Conservation (phyloP, 2,329 filamentous ascomycete genomes). For the Microdochium nivale region DNA sequence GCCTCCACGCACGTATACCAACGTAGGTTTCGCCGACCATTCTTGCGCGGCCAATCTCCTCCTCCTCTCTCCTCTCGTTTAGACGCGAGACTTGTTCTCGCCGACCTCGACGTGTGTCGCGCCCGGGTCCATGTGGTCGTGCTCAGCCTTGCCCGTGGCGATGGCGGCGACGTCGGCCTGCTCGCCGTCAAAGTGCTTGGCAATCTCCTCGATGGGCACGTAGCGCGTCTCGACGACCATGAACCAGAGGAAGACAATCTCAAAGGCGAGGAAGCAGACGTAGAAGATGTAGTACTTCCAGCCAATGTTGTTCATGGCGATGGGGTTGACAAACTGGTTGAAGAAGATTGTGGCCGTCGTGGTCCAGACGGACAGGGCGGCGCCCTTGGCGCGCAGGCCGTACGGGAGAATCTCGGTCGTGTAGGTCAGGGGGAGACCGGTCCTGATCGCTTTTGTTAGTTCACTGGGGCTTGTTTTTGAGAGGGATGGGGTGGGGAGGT, state of each 20-base stretch:
- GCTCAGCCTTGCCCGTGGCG: background rate
- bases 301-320: constrained; percentile 39
- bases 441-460: too few relatives aligned
- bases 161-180: constrained; percentile 12
- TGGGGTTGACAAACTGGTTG: constrained; percentile 32
- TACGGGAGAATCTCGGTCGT: constrained; percentile 14
- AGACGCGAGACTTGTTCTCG: background rate
- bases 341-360: constrained; percentile 27
- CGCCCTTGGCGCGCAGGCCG: constrained; percentile 16
- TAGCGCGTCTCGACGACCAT: constrained; percentile 25
- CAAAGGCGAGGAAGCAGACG: constrained; percentile 24
- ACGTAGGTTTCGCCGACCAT: too few relatives aligned
- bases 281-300: constrained; percentile 44
- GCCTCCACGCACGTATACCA: too few relatives aligned
- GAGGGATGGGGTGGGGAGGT: too few relatives aligned
- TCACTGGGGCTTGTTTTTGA: too few relatives aligned
- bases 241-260: constrained; percentile 16
- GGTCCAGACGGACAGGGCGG: constrained; percentile 24
- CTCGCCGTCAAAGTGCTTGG: constrained; percentile 14
- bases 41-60: too few relatives aligned
- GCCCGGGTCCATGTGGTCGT: background rate
- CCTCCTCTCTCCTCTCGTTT: too few relatives aligned
- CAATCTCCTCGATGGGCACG: constrained; percentile 21
- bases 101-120: background rate
- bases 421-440: constrained; percentile 42